phyloP scores from a whole-genome alignment of 352 stramenopile genomes.

The Phytopythium oedochilum region DNA sequence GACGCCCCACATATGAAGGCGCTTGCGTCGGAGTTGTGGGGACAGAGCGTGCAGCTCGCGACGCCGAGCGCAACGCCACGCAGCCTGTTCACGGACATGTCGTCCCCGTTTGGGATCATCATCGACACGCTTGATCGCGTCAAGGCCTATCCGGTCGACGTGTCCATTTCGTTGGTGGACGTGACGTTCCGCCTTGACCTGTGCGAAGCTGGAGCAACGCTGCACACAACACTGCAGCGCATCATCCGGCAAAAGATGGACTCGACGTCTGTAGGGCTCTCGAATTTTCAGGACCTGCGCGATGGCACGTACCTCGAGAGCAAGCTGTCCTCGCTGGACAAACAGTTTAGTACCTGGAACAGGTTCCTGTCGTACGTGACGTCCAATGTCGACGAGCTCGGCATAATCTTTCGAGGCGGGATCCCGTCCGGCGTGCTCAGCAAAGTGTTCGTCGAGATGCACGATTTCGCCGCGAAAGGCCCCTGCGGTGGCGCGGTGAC shows the following conservation, averaged over 20 bases:
- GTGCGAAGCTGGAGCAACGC: conserved; percentile 44
- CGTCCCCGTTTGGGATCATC: conserved; percentile 22
- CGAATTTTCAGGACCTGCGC: conserved; percentile 50
- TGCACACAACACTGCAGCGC: conserved; percentile 54
- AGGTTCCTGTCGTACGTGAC: conserved; percentile 45
- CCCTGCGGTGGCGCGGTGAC: conserved; percentile 47
- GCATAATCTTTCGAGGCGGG: conserved; percentile 48
- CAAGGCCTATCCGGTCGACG: conserved; percentile 60
- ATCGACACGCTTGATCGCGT: conserved; percentile 51
- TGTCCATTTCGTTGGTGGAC: conserved; percentile 62
- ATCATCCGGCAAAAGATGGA: conserved; percentile 69
- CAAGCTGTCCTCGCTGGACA: conserved; percentile 44
- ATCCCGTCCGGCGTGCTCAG: conserved; percentile 50
- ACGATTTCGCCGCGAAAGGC: conserved; percentile 59
- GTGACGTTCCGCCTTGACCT: conserved; percentile 63
- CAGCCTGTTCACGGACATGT: neutral
- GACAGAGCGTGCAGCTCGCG: conserved; percentile 43
- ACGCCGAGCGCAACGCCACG: conserved; percentile 8
- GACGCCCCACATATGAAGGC: conserved; percentile 34
- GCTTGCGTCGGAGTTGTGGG: conserved; percentile 49
- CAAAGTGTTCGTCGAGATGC: conserved; percentile 47
- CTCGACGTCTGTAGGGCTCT: conserved; percentile 44
- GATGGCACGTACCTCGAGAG: conserved; percentile 56
- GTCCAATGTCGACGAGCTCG: conserved; percentile 60
- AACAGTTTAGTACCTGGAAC: conserved; percentile 51